phyloP scores from a whole-genome alignment of 2,329 filamentous ascomycete species.

The Colletotrichum lindemuthianum region DNA sequence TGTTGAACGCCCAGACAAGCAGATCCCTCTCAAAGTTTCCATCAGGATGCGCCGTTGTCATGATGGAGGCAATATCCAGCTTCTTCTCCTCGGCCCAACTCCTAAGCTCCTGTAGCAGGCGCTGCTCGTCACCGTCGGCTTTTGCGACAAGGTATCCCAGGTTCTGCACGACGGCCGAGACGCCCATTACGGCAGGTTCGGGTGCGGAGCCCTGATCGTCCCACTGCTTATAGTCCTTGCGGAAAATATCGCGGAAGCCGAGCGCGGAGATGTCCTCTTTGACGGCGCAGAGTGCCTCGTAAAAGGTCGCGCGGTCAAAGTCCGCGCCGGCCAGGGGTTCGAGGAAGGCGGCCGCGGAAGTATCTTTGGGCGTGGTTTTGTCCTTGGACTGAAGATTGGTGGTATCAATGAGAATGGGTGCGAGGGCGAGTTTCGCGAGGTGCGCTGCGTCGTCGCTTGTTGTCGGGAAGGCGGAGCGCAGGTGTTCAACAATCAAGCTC shows the following conservation, averaged over 20 bases:
- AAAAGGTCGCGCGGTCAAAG: constrained; percentile 68
- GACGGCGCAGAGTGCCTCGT: constrained; percentile 66
- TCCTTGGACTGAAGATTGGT: constrained; percentile 67
- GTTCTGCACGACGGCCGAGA: constrained; percentile 69
- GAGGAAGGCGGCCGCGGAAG: constrained; percentile 65
- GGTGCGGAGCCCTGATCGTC: constrained; percentile 55
- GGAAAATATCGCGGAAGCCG: constrained; percentile 72
- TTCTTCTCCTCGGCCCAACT: constrained; percentile 65
- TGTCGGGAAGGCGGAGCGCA: constrained; percentile 54
- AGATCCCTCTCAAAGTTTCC: constrained; percentile 73
- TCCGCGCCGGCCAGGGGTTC: constrained; percentile 50
- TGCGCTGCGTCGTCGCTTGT: constrained; percentile 59
- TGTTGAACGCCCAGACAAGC: constrained; percentile 70
- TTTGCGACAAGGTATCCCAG: constrained; percentile 68
- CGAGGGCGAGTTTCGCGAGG: constrained; percentile 74
- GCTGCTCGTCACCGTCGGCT: constrained; percentile 52
- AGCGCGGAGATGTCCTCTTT: constrained; percentile 75
- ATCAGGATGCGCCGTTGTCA: constrained; percentile 71
- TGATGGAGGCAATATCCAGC: constrained; percentile 72
- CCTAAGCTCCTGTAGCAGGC: constrained; percentile 60
- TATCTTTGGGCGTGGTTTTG: constrained; percentile 74
- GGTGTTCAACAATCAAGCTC: constrained; percentile 73
- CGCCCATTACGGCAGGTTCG: constrained; percentile 62
- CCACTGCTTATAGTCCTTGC: constrained; percentile 91
- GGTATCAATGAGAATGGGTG: constrained; percentile 79